A percentile compares a stretch with the other conserved stretches of the same genome.
Evolutionary conservation across 1,284 basidiomycete species (phyloP).

Genomic region (Ganoderma resinaceum): DNA sequence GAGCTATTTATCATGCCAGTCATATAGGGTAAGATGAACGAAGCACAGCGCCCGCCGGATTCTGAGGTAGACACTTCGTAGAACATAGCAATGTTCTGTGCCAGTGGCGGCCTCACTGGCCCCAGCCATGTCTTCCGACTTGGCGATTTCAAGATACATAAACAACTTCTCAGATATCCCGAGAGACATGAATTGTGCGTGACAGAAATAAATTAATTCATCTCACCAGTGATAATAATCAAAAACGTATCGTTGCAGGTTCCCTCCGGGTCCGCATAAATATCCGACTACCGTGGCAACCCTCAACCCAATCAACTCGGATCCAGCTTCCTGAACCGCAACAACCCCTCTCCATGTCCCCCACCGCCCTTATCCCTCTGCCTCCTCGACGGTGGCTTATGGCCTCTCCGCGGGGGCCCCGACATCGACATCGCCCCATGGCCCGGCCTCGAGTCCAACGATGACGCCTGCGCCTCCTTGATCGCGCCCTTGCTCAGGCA

Average conservation of each 20-base stretch:
- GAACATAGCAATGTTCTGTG: too few species aligned
- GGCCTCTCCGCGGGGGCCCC: neutral
- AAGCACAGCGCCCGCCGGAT: too few species aligned
- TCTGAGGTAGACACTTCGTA: too few species aligned
- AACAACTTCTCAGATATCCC: too few species aligned
- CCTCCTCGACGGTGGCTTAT: conserved; percentile 10
- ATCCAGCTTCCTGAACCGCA: conserved; percentile 20
- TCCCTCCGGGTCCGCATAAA: neutral
- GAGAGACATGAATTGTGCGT: too few species aligned
- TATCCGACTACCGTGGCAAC: neutral
- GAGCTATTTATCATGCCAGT: too few species aligned
- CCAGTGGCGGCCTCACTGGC: too few species aligned
- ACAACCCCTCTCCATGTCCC: conserved; percentile 17
- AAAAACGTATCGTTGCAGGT: neutral
- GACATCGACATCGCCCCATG: neutral
- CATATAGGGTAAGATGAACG: too few species aligned
- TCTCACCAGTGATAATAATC: neutral
- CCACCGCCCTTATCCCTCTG: neutral
- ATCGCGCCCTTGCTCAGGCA: conserved; percentile 78
- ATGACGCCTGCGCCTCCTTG: conserved; percentile 59
- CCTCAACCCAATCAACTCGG: neutral
- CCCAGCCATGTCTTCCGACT: too few species aligned
- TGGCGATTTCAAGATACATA: too few species aligned
- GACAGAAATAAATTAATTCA: neutral
- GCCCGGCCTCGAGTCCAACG: conserved; percentile 8